Percentiles rank a stretch among this genome's conserved stretches.
phyloP scores from a whole-genome alignment of 768 basidiomycete genomes.

The Phaeotremella skinneri region DNA sequence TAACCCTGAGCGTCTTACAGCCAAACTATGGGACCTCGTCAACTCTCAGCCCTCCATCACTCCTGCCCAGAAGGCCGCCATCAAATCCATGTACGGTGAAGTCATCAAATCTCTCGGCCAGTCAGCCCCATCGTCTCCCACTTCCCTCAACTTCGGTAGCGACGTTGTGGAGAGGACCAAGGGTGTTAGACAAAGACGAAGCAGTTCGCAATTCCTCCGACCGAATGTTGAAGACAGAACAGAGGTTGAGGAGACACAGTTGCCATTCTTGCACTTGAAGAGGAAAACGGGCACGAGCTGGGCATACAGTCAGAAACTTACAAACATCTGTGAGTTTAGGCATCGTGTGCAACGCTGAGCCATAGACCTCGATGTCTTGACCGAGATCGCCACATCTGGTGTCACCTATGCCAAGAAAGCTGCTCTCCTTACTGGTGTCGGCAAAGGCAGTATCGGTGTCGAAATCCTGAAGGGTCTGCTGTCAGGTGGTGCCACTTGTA shows the following conservation, averaged over 20 bases:
- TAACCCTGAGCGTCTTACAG: conserved; percentile 22
- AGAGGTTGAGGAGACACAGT: conserved; percentile 78
- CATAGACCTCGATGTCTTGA: conserved; percentile 88
- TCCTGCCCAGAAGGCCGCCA: conserved; percentile 75
- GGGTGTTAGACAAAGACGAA: conserved; percentile 61
- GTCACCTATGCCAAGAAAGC: conserved; percentile 99
- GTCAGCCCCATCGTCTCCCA: conserved; percentile 48
- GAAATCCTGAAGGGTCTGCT: conserved; percentile 96
- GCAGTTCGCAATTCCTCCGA: conserved; percentile 94
- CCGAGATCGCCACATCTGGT: conserved; percentile 97
- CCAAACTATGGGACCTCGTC: conserved; percentile 95
- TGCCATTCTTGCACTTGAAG: conserved; percentile 93
- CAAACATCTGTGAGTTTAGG: conserved; percentile 58
- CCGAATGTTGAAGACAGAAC: conserved; percentile 66
- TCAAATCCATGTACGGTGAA: conserved; percentile 78
- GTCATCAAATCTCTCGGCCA: conserved; percentile 90
- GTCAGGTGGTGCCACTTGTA: conserved; percentile 92
- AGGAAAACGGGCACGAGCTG: conserved; percentile 90
- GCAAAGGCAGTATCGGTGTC: conserved; percentile 95
- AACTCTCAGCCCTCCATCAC: conserved; percentile 96
- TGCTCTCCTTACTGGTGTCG: conserved; percentile 94
- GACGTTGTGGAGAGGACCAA: conserved; percentile 30
- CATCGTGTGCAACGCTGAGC: conserved; percentile 9
- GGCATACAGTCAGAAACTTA: conserved; percentile 97
- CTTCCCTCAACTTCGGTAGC: conserved; percentile 21